Conservation (phyloP, 2,329 filamentous ascomycete species). For the Alternaria angustiovoidea region DNA sequence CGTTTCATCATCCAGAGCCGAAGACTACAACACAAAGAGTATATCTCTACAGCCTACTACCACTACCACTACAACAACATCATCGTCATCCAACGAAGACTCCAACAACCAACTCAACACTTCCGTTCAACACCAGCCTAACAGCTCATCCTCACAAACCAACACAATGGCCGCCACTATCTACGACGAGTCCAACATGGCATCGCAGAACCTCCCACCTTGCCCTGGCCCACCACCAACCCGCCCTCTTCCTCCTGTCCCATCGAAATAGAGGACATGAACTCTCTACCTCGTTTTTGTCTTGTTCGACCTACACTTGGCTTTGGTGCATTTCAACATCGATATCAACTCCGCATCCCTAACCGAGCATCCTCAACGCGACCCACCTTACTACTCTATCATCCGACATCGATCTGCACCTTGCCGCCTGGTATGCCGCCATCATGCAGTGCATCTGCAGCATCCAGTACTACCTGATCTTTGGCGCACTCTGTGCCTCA, state of each 20-base stretch:
- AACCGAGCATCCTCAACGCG: constrained; percentile 16
- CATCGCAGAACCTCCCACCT: constrained; percentile 55
- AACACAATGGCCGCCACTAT: constrained; percentile 45
- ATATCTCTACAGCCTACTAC: constrained; percentile 21
- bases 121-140: constrained; percentile 16
- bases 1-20: constrained; percentile 46
- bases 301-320: constrained; percentile 30
- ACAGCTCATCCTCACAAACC: constrained; percentile 12
- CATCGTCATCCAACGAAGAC: constrained; percentile 11
- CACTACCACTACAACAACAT: constrained; percentile 11
- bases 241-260: constrained; percentile 57
- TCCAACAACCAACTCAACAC: constrained; percentile 14
- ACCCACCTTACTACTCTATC: constrained; percentile 29
- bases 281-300: constrained; percentile 19
- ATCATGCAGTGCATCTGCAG: constrained; percentile 36
- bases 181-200: constrained; percentile 51
- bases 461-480: constrained; percentile 37
- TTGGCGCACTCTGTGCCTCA: constrained; percentile 35
- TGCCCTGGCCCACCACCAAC: constrained; percentile 59
- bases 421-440: constrained; percentile 28
- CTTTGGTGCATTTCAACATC: constrained; percentile 36
- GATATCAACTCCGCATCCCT: constrained; percentile 28
- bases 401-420: constrained; percentile 27
- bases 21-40: constrained; percentile 29
- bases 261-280: constrained; percentile 49